phyloP scores from a whole-genome alignment of 2,329 filamentous ascomycete species.

The Davidsoniella australis region DNA sequence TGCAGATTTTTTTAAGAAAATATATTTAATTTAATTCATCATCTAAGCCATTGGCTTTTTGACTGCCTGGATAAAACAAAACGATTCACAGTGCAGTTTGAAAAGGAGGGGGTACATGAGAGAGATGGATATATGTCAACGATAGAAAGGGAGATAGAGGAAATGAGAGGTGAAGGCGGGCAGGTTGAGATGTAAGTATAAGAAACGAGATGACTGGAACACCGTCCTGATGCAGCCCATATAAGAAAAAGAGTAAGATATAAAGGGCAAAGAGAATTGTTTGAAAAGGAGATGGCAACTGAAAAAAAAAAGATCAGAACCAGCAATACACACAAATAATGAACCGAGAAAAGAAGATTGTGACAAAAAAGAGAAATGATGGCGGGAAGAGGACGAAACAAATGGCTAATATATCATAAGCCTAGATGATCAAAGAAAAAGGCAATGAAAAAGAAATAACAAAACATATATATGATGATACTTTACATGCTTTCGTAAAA shows the following conservation, averaged over 20 bases:
- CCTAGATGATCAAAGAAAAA: slow-evolving; percentile 1
- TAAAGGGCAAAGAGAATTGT: background rate
- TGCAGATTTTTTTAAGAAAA: no score
- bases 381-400: background rate
- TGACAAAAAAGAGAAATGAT: background rate
- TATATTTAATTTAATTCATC: no score
- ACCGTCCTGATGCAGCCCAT: slow-evolving; percentile 8
- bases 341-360: background rate
- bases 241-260: background rate
- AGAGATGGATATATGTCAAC: background rate
- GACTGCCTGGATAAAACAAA: no score
- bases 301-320: background rate
- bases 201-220: slow-evolving; percentile 7
- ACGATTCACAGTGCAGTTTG: no score
- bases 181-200: background rate
- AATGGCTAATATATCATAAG: background rate
- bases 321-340: background rate
- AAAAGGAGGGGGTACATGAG: background rate
- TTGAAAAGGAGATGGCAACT: background rate
- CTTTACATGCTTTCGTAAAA: slow-evolving; percentile 12
- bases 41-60: no score
- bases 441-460: slow-evolving; percentile 4
- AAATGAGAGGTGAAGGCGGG: background rate
- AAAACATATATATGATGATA: slow-evolving; percentile 9
- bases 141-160: background rate